These are phyloP conservation scores for Dipteronia sinensis DNA, from an alignment of 345 rosid species.

Conservation along the genomic window DNA sequence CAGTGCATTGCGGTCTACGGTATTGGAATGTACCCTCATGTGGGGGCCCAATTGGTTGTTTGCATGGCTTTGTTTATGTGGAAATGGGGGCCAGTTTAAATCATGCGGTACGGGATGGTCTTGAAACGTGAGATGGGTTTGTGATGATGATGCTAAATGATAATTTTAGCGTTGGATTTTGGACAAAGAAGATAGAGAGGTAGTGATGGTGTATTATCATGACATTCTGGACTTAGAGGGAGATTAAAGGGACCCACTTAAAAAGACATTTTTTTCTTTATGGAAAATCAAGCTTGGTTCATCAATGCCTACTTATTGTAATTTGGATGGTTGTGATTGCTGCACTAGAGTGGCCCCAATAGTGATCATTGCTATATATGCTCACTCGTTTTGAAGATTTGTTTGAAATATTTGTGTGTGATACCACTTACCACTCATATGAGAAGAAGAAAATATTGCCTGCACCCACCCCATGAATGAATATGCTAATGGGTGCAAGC, in stretches of 20 bases:
- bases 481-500: no score
- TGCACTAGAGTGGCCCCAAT: neutral
- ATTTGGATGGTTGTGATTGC: conserved; percentile 34
- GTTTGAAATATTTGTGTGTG: neutral
- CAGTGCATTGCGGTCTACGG: neutral
- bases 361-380: conserved; percentile 25
- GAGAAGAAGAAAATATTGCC: no score
- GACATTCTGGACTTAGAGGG: conserved; percentile 24
- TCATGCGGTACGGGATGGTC: conserved; percentile 15
- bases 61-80: neutral
- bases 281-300: conserved; percentile 16
- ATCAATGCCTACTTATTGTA: conserved; percentile 25
- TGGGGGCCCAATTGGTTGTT: neutral
- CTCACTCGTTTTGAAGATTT: conserved; percentile 14
- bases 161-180: conserved; percentile 20
- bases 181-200: neutral
- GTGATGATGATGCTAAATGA: neutral
- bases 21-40: neutral
- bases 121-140: conserved; percentile 8
- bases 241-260: conserved; percentile 27
- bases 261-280: conserved; percentile 11
- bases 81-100: conserved; percentile 8
- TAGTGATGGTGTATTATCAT: conserved; percentile 29
- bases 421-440: no score
- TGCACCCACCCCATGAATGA: no score